phyloP scores from a whole-genome alignment of 176 grass and related monocot species.

The Oryza rufipogon region DNA sequence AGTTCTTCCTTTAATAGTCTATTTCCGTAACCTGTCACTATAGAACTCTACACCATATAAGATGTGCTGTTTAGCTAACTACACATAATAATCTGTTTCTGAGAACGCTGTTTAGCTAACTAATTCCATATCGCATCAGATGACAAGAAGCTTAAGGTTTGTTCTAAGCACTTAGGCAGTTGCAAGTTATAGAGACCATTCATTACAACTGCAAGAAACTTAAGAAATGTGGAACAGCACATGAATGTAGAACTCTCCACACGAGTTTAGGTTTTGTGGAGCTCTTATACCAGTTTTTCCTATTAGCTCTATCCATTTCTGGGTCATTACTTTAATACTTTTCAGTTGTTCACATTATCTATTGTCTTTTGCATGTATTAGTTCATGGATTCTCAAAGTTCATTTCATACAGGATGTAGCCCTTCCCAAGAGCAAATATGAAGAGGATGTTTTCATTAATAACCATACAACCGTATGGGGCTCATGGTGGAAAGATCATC shows the following conservation, averaged over 20 bases:
- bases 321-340: not conserved
- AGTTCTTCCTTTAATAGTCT: not conserved
- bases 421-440: conserved; percentile 94
- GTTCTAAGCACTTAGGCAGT: not conserved
- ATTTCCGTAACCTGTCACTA: not conserved
- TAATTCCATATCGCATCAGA: not conserved
- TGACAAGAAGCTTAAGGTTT: not conserved
- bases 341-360: conserved; percentile 9
- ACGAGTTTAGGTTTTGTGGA: not conserved
- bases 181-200: not conserved
- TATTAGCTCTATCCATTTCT: not conserved
- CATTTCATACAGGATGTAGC: conserved; percentile 60
- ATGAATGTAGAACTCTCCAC: not conserved
- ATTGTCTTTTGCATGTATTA: conserved; percentile 8
- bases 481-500: conserved; percentile 98
- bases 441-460: conserved; percentile 90
- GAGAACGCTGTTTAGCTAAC: not conserved
- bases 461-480: conserved; percentile 94
- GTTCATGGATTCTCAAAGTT: conserved; percentile 2
- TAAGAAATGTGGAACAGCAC: not conserved
- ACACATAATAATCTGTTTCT: not conserved
- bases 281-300: not conserved
- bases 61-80: not conserved
- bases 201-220: not conserved
- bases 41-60: not conserved